Percentiles rank a stretch among this genome's conserved stretches.
phyloP scores from a whole-genome alignment of 2,329 filamentous ascomycete genomes.

The Alternaria solani region DNA sequence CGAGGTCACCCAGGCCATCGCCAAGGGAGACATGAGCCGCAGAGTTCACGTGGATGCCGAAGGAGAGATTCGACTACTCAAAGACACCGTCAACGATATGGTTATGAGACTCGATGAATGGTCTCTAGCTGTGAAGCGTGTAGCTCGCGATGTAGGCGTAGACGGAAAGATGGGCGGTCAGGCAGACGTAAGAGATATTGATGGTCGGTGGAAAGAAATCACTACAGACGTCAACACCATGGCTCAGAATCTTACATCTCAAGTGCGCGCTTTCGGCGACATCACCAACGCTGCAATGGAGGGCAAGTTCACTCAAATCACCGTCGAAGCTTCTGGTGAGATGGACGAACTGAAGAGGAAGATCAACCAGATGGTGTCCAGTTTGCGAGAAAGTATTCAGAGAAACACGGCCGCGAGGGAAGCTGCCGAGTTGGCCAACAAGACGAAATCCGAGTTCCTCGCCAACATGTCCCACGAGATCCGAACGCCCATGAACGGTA shows the following conservation, averaged over 20 bases:
- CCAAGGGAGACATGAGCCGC: constrained; percentile 93
- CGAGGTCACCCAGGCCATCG: constrained; percentile 92
- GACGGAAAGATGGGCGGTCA: constrained; percentile 99
- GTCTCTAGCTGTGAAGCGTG: constrained; percentile 93
- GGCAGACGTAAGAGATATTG: constrained; percentile 90
- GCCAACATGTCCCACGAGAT: constrained; percentile 99
- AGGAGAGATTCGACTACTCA: constrained; percentile 91
- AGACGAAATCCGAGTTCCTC: constrained; percentile 97
- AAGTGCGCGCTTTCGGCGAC: constrained; percentile 96
- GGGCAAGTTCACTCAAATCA: constrained; percentile 96
- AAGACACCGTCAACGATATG: constrained; percentile 99
- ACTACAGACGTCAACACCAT: constrained; percentile 97
- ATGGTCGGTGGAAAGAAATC: constrained; percentile 97
- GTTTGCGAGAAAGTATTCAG: constrained; percentile 93
- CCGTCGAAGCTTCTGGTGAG: constrained; percentile 95
- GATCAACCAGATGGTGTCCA: constrained; percentile 99
- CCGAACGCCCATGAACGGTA: constrained; percentile 95
- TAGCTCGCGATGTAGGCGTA: constrained; percentile 95
- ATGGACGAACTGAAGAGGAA: constrained; percentile 99
- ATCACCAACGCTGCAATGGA: constrained; percentile 98
- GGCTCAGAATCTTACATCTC: constrained; percentile 83
- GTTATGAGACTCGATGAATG: constrained; percentile 94
- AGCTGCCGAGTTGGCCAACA: constrained; percentile 94
- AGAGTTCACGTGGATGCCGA: constrained; percentile 95
- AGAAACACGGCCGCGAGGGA: constrained; percentile 95